A percentile compares a stretch with the other conserved stretches of the same genome.
phyloP scores from a whole-genome alignment of 2,329 filamentous ascomycete genomes.

The Fonsecaea monophora region DNA sequence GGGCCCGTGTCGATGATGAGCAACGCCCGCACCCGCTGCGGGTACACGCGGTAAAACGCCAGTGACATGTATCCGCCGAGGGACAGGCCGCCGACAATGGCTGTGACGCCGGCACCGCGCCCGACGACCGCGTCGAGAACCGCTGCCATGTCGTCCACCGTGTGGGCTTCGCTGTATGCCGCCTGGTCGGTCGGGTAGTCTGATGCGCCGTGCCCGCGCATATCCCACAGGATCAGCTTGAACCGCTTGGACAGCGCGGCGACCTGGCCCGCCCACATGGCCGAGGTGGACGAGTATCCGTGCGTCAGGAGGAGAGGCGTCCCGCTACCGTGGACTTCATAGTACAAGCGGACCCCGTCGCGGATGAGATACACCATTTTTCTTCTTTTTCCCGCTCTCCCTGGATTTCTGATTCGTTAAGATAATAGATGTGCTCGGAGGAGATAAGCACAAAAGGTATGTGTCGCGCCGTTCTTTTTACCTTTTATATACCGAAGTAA shows the following conservation, averaged over 20 bases:
- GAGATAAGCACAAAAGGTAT: too few relatives aligned
- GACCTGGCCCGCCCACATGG: slow-evolving; percentile 34
- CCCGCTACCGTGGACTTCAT: slow-evolving; percentile 31
- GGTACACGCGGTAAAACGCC: slow-evolving; percentile 32
- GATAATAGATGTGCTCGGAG: too few relatives aligned
- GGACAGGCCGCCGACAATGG: slow-evolving; percentile 33
- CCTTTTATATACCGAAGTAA: too few relatives aligned
- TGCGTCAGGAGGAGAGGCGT: slow-evolving; percentile 30
- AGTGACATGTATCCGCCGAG: slow-evolving; percentile 37
- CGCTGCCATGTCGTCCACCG: slow-evolving; percentile 31
- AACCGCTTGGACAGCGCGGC: slow-evolving; percentile 26
- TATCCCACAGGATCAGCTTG: slow-evolving; percentile 35
- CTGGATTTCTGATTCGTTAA: neutral
- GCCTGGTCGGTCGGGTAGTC: slow-evolving; percentile 24
- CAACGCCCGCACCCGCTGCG: slow-evolving; percentile 22
- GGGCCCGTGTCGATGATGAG: slow-evolving; percentile 37
- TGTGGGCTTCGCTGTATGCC: slow-evolving; percentile 31
- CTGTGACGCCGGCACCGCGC: neutral
- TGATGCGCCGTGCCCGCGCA: slow-evolving; percentile 34
- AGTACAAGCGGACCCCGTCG: slow-evolving; percentile 28
- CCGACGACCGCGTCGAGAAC: slow-evolving; percentile 19
- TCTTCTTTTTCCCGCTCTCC: neutral
- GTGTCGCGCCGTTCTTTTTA: too few relatives aligned
- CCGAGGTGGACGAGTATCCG: slow-evolving; percentile 36
- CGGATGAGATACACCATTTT: slow-evolving; percentile 32